Base-by-base conservation (phyloP, 352 stramenopile species). In the Phytophthora sp. region DNA sequence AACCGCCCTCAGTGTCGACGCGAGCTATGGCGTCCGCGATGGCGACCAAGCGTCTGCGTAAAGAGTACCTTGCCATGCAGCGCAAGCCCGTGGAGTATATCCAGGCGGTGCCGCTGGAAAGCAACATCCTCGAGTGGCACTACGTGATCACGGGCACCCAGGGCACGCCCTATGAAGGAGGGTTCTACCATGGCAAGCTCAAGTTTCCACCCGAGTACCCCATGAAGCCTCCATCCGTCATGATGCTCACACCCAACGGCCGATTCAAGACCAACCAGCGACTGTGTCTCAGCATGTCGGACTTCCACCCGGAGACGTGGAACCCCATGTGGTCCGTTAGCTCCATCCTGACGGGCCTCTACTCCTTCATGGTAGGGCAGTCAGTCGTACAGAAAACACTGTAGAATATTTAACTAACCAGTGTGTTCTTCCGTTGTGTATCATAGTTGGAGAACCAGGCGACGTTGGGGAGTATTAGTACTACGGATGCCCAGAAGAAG, bases 261-360 rank as follows among this genome's bases (percentile, higher is more conserved):
- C 89, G 96, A 42, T 99, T 99, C 75, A 96, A 97, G 72, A 94
- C 93, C 15, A 98, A 98, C 74, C 84, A 96, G 67, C 79, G 93
- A 20, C 75, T 99, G 41, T 99, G 96, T 82, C 77, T 99, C 5
- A 96, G 80, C 65, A 98, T 98, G 94, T 97, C 86, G 46, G 95
- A 98, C 73, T 98, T 97, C 75, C 95, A 98, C 61, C 93, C 93
- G 7, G 94, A 98, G 73, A 96, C 87, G 13, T 98, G 96, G 96
- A 98, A 98, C 74, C 96, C 96, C 20, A 98, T 98, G 90, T 98
- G 95, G 95, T 96, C 83, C 30, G 92, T 98, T 30, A 94, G 82
- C 60, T 98, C 94, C 36, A 98, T 99, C 69, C 80, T 99, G 56
- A 98, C 91, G 44, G 96, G 96, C 0, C 74, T 99, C 13, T 97